Evolutionary conservation across 208 protist genomes (phyloP).

Genomic region (Trypanosoma melophagium): DNA sequence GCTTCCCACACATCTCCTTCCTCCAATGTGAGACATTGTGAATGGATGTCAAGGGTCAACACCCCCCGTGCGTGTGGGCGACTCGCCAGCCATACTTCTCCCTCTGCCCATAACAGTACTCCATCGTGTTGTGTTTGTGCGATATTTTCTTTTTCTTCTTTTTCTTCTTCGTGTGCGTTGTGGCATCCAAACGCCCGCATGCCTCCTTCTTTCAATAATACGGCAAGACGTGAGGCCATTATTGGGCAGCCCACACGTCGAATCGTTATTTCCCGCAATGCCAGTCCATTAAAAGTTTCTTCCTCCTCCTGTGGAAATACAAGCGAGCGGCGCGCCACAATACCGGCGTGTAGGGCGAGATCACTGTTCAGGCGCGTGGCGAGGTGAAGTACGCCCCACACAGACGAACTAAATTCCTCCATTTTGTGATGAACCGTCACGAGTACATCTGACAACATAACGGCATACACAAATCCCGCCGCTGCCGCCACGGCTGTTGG

Average conservation of each 20-base stretch:
- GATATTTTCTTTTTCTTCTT: too few species aligned
- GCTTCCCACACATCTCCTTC: conserved; percentile 31
- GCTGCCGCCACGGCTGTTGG: background rate
- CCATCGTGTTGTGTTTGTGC: conserved; percentile 13
- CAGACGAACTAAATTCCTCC: conserved; percentile 23
- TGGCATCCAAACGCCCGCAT: conserved; percentile 27
- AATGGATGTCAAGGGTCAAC: conserved; percentile 36
- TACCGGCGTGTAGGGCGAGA: conserved; percentile 31
- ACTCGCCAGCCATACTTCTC: conserved; percentile 50
- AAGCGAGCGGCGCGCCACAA: conserved; percentile 10
- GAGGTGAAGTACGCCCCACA: conserved; percentile 33
- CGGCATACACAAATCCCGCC: conserved; percentile 31
- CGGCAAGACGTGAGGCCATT: conserved; percentile 36
- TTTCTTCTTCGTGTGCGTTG: too few species aligned
- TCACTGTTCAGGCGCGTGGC: conserved; percentile 34
- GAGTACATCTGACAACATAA: conserved; percentile 47
- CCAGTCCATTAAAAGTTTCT: background rate
- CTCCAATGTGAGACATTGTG: conserved; percentile 51
- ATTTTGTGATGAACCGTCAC: conserved; percentile 26
- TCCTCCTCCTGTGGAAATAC: background rate
- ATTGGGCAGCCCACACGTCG: conserved; percentile 28
- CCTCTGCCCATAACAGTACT: conserved; percentile 37
- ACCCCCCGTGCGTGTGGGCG: conserved; percentile 33
- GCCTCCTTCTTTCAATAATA: conserved; percentile 33
- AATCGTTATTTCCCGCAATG: conserved; percentile 7